Conservation (phyloP, 345 rosid species). For the Populus ilicifolia region DNA sequence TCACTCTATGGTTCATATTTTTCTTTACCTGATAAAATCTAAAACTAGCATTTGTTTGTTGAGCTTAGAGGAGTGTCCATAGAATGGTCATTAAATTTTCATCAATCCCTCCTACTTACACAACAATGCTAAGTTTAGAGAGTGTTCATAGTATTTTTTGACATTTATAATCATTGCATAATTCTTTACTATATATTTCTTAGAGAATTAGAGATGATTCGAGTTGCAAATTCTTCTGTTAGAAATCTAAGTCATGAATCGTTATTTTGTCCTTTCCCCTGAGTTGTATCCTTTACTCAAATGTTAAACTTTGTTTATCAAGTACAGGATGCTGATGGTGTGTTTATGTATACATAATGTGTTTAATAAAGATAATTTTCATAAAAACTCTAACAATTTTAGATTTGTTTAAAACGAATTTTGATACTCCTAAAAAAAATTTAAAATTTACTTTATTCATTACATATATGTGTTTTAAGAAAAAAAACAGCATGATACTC, state of each 20-base stretch:
- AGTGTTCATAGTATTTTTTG: no score
- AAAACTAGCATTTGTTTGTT: background rate
- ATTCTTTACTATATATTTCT: no score
- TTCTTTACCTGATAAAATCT: background rate
- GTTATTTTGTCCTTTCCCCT: background rate
- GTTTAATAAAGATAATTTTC: no score
- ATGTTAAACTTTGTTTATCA: no score
- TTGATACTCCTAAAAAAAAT: no score
- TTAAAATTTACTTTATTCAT: no score
- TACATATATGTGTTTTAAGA: no score
- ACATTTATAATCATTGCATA: background rate
- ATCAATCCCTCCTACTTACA: background rate
- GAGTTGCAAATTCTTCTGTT: conserved; percentile 6
- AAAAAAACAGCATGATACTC: rapidly evolving
- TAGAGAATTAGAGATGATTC: background rate
- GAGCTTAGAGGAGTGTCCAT: background rate
- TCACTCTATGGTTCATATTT: background rate
- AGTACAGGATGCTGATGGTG: no score
- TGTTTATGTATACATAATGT: no score
- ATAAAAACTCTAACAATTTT: no score
- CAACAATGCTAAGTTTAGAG: no score
- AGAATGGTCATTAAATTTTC: background rate
- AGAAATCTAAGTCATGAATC: background rate
- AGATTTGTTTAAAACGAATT: rapidly evolving
- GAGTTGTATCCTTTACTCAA: no score